Evolutionary conservation across 1,284 basidiomycete genomes (phyloP).

Genomic region (Tilletiopsis washingtonensis): DNA sequence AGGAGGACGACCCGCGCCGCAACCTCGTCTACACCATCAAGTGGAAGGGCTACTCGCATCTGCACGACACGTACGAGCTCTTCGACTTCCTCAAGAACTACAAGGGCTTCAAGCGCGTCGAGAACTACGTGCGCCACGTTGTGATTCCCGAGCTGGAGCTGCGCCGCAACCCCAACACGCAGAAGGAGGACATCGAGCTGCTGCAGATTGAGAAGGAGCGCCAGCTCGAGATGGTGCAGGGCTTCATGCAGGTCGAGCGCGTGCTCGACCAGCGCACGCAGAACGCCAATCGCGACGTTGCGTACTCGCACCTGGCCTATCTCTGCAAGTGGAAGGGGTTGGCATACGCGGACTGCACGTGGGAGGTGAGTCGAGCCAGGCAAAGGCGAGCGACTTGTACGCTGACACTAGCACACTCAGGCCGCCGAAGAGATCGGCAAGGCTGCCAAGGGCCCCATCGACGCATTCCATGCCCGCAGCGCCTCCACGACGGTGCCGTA

Average conservation of each 20-base stretch:
- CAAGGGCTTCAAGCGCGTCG: conserved; percentile 89
- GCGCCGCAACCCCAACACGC: conserved; percentile 61
- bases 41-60: conserved; percentile 50
- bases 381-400: too few relatives aligned
- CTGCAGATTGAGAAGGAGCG: conserved; percentile 74
- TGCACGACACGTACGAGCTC: conserved; percentile 85
- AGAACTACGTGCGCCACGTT: conserved; percentile 91
- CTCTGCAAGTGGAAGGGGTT: conserved; percentile 96
- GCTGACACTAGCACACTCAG: too few relatives aligned
- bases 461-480: conserved; percentile 70
- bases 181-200: conserved; percentile 80
- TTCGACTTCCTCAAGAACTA: conserved; percentile 84
- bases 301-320: conserved; percentile 63
- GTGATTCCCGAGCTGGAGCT: conserved; percentile 64
- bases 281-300: conserved; percentile 55
- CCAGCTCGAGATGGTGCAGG: conserved; percentile 79
- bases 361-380: conserved; percentile 66
- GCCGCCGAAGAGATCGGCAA: conserved; percentile 61
- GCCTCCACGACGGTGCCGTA: conserved; percentile 74
- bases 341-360: conserved; percentile 90
- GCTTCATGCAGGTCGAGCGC: conserved; percentile 84
- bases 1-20: conserved; percentile 45
- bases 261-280: conserved; percentile 74
- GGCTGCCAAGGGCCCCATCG: conserved; percentile 60
- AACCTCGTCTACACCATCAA: conserved; percentile 51